A percentile compares a stretch with the other conserved stretches of the same genome.
Conservation (phyloP, 2,329 filamentous ascomycete genomes). For the Sclerotinia spermophila region DNA sequence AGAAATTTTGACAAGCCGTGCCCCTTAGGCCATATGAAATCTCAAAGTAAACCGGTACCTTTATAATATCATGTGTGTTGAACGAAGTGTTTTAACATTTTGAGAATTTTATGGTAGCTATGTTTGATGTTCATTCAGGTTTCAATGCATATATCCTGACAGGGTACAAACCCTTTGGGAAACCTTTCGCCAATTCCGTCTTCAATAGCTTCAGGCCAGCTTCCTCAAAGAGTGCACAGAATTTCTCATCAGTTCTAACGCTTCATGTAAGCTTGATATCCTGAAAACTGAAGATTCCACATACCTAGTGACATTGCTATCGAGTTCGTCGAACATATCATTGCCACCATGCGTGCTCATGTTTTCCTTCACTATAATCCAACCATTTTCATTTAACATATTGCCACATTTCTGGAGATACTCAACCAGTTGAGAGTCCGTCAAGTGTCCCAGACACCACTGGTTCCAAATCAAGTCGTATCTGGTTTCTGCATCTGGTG, state of each 20-base stretch:
- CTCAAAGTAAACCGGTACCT: background rate
- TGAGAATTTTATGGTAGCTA: background rate
- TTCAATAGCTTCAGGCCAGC: constrained; percentile 66
- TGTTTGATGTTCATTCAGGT: background rate
- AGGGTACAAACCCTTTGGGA: constrained; percentile 60
- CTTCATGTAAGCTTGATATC: background rate
- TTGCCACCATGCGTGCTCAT: constrained; percentile 46
- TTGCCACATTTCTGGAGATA: constrained; percentile 62
- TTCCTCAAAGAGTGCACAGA: constrained; percentile 62
- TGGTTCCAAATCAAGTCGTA: constrained; percentile 89
- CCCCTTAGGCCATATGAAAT: background rate
- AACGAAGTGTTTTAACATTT: background rate
- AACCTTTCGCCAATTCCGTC: constrained; percentile 69
- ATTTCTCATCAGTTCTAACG: constrained; percentile 65
- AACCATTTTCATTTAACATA: constrained; percentile 49
- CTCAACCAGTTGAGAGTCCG: constrained; percentile 64
- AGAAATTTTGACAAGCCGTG: background rate
- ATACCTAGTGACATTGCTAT: constrained; percentile 72
- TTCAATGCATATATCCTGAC: constrained; percentile 73
- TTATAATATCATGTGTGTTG: background rate
- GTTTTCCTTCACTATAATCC: constrained; percentile 71
- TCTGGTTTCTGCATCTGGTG: constrained; percentile 39
- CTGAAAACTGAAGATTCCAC: background rate
- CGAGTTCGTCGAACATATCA: constrained; percentile 71
- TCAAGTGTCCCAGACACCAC: constrained; percentile 85